These are phyloP conservation scores for Penicillium antarcticum DNA, from an alignment of 495 filamentous ascomycete genomes.

Conservation along the genomic window DNA sequence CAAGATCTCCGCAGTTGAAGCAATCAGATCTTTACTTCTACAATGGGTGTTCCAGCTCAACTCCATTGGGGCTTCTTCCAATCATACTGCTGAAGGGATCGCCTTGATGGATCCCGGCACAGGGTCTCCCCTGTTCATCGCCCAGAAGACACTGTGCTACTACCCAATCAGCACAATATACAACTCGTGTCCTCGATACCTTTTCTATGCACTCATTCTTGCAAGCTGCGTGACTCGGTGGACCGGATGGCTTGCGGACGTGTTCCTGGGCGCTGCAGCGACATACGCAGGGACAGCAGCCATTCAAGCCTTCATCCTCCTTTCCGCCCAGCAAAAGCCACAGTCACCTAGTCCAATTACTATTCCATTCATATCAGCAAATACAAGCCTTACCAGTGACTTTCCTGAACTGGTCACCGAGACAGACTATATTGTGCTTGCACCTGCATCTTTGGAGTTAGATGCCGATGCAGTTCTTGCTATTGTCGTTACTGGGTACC, in stretches of 20 bases:
- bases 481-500: constrained; percentile 36
- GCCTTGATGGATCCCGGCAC: not conserved
- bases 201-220: constrained; percentile 31
- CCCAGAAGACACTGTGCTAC: constrained; percentile 30
- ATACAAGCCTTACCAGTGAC: constrained; percentile 9
- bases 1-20: no score
- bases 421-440: constrained; percentile 13
- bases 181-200: constrained; percentile 33
- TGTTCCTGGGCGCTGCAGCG: constrained; percentile 31
- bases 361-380: constrained; percentile 22
- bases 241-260: constrained; percentile 33
- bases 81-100: not conserved
- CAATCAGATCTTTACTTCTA: not conserved
- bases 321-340: constrained; percentile 13
- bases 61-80: not conserved
- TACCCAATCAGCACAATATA: constrained; percentile 38
- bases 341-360: constrained; percentile 14
- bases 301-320: constrained; percentile 33
- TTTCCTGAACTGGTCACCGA: constrained; percentile 28
- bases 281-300: constrained; percentile 36
- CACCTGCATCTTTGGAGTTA: constrained; percentile 28
- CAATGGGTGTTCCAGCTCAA: not conserved
- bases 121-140: constrained; percentile 26
- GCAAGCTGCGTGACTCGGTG: constrained; percentile 30
- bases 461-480: constrained; percentile 35